Base-by-base conservation (phyloP, 768 basidiomycete species). In the Amanita subjunquillea region DNA sequence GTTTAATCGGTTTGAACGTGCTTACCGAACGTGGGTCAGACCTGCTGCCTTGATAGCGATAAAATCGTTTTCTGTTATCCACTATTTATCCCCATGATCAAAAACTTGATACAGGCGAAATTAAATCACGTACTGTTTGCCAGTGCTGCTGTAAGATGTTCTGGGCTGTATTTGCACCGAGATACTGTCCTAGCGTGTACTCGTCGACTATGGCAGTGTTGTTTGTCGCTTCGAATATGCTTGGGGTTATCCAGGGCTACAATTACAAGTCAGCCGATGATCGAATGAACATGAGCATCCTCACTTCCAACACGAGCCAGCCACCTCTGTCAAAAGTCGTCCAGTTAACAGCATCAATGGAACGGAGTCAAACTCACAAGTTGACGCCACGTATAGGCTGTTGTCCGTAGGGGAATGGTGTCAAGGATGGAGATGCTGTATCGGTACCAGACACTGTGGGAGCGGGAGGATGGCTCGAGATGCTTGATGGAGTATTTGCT, bases 181-280 rank as follows among this genome's bases (percentile, higher is more conserved):
- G 69, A 58, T 78, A 57, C 54, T 75, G 69, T 1, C 83, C 81
- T 15, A 84, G 71, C 0, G 82, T 85, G 56, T 69, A 83, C 60
- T 83, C 81, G 56, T 85, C 82, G 5, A 83, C 66, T 30, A 85
- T 73, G 37, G 66, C 67, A 32, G 68, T 64, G 56, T 83, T 80
- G 37, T 73, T 72, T 34, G 80, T 85, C 60, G 70, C 75, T 55
- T 81, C 72, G 55, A 87, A 88, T 9, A 87, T 69, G 58, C 82
- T 84, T 1, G 86, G 86, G 2, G 83, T 87, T 51, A 88, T 87
- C 86, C 86, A 87, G 30, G 85, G 84, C 81, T 86, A 54, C 10
- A 27, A 37, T 17, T 51, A 13, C 51, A 38, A 38, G 45, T 51
- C 32, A 15, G 32, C 29, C 40, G 41, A 48, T 38, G 46, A 30